Conservation (phyloP, 345 rosid species). For the Arabis hirsuta region DNA sequence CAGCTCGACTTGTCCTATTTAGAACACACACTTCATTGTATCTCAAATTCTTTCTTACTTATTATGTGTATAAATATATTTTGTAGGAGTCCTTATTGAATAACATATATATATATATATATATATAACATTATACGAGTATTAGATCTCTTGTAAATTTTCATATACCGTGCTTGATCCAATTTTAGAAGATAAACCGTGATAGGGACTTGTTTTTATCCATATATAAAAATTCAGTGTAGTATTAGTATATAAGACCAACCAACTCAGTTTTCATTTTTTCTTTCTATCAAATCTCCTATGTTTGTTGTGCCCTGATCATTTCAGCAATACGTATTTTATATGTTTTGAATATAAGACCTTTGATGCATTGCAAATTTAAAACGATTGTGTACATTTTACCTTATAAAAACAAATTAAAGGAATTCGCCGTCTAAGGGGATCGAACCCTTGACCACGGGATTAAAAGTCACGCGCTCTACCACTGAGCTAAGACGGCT, state of each 20-base stretch:
- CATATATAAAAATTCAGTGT: too few species aligned
- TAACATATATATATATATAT: too few species aligned
- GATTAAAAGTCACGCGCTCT: constrained; percentile 23
- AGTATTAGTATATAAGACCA: too few species aligned
- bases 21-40: too few species aligned
- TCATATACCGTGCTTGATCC: not conserved
- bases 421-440: constrained; percentile 23
- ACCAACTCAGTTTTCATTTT: not conserved
- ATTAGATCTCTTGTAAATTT: not conserved
- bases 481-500: constrained; percentile 36
- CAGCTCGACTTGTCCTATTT: too few species aligned
- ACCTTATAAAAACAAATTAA: not conserved
- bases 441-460: constrained; percentile 26
- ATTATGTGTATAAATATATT: too few species aligned
- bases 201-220: too few species aligned
- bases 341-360: not conserved
- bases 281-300: not conserved
- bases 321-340: not conserved
- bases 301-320: not conserved
- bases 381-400: not conserved
- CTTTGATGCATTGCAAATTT: not conserved
- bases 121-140: too few species aligned
- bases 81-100: too few species aligned
- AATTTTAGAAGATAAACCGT: not conserved
- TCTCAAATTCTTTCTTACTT: too few species aligned